Evolutionary conservation across 2,329 filamentous ascomycete species (phyloP).

Genomic region (Venturia oleaginea): DNA sequence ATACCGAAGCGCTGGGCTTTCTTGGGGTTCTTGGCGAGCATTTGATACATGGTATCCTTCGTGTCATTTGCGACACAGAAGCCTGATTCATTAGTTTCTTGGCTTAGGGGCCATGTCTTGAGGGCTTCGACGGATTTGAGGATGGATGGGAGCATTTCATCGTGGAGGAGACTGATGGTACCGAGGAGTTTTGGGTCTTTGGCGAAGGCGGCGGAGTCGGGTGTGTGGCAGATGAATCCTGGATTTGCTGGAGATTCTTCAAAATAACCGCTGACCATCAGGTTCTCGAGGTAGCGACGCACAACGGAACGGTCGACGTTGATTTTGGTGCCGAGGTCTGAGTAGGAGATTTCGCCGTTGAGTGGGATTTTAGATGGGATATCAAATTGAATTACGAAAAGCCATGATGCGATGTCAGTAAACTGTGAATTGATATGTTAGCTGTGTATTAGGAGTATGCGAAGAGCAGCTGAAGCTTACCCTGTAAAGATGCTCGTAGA

Average conservation of each 20-base stretch:
- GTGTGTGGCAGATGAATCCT: neutral
- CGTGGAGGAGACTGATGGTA: neutral
- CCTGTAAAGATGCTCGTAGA: neutral
- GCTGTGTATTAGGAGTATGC: neutral
- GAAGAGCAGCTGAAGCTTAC: neutral
- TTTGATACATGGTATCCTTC: neutral
- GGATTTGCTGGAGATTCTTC: neutral
- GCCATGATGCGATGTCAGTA: neutral
- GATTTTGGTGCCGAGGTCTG: neutral
- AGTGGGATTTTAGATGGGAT: neutral
- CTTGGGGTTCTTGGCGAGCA: neutral
- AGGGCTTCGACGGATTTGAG: neutral
- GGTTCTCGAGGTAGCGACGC: neutral
- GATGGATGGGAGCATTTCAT: neutral
- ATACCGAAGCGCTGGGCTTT: neutral
- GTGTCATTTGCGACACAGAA: neutral
- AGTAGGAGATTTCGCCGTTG: neutral
- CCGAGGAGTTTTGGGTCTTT: neutral
- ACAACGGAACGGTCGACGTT: neutral
- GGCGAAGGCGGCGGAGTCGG: neutral
- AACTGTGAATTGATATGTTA: neutral
- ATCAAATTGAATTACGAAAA: neutral
- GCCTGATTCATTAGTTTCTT: neutral
- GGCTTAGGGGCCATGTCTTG: neutral
- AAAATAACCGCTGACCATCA: neutral